Evolutionary conservation across 106 monocot species (phyloP).

Genomic region (Cymbidium sinense): DNA sequence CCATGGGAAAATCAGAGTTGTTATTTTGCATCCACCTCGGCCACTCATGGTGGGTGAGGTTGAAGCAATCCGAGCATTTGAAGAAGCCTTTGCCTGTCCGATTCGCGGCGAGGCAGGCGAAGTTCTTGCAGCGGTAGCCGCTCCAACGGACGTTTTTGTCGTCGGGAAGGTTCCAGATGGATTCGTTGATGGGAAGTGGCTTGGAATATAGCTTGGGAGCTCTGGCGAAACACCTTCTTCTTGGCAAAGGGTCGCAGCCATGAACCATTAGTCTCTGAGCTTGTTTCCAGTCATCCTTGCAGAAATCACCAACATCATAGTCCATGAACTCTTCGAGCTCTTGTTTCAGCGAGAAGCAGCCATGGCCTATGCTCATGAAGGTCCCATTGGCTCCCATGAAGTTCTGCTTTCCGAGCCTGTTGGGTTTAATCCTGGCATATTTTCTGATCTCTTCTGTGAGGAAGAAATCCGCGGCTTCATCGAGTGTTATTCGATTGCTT

Average conservation of each 20-base stretch:
- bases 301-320: constrained; percentile 74
- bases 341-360: constrained; percentile 59
- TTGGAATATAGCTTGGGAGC: constrained; percentile 56
- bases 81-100: constrained; percentile 54
- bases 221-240: constrained; percentile 54
- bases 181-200: constrained; percentile 36
- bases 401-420: constrained; percentile 65
- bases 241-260: constrained; percentile 68
- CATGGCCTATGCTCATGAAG: constrained; percentile 65
- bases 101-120: constrained; percentile 55
- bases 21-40: constrained; percentile 43
- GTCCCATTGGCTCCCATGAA: constrained; percentile 81
- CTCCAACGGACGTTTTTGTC: constrained; percentile 67
- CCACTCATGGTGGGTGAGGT: constrained; percentile 46
- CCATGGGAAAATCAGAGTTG: constrained; percentile 37
- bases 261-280: constrained; percentile 64
- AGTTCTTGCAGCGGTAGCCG: constrained; percentile 62
- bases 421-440: constrained; percentile 58
- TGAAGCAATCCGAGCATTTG: constrained; percentile 63
- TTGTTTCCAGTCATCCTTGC: constrained; percentile 69
- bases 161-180: constrained; percentile 54
- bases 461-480: constrained; percentile 38
- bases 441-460: constrained; percentile 68
- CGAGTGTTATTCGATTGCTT: constrained; percentile 1
- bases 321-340: constrained; percentile 80